Evolutionary conservation across 169 alveolate species (phyloP).

Genomic region (Plasmodium sp.): DNA sequence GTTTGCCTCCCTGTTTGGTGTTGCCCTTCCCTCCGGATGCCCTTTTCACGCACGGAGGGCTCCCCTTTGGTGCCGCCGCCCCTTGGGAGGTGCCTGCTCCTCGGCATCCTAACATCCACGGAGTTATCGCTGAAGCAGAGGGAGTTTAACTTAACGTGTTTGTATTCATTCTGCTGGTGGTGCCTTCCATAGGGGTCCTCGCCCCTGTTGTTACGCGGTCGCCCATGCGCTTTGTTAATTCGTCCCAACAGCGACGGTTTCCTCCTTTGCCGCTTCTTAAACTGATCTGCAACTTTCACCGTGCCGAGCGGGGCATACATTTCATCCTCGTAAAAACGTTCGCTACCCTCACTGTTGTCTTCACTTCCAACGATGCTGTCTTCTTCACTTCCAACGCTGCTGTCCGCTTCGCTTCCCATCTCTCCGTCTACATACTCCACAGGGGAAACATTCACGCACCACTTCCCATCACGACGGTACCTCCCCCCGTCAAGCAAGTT

Average conservation of each 20-base stretch:
- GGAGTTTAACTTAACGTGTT: not conserved
- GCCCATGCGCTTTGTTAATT: not conserved
- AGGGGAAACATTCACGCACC: not conserved
- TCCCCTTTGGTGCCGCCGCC: not conserved
- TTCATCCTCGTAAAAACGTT: not conserved
- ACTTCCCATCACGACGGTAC: not conserved
- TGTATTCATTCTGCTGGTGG: conserved; percentile 11
- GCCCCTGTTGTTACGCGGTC: not conserved
- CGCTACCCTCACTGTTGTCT: not conserved
- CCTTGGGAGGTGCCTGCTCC: not conserved
- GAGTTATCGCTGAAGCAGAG: conserved; percentile 58
- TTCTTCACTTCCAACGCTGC: not conserved
- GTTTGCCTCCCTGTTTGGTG: not conserved
- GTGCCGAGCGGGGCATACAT: not conserved
- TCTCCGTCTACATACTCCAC: not conserved
- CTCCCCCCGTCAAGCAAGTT: not conserved
- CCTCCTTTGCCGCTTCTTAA: not conserved
- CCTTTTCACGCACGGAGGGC: not conserved
- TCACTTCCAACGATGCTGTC: not conserved
- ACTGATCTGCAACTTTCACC: not conserved
- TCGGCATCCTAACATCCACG: conserved; percentile 2
- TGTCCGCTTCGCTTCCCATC: not conserved
- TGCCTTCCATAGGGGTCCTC: not conserved
- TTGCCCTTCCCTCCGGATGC: not conserved
- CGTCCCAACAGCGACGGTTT: too few species aligned